Evolutionary conservation across 768 basidiomycete genomes (phyloP).

Genomic region (Daedalea quercina): DNA sequence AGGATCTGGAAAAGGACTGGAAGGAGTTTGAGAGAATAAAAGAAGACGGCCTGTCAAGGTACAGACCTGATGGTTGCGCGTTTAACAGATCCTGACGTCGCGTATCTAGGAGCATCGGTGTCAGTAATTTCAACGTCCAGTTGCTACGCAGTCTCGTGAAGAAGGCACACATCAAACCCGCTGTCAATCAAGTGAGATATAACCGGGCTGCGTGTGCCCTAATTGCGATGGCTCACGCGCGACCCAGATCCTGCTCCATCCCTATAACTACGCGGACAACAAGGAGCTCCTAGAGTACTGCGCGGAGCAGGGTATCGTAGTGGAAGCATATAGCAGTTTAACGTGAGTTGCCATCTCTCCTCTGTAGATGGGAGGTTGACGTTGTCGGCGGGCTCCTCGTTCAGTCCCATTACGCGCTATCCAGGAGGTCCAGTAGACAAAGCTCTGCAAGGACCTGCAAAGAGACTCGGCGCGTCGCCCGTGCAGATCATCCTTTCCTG

Average conservation of each 20-base stretch:
- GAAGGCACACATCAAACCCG: conserved; percentile 48
- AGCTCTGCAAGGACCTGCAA: conserved; percentile 44
- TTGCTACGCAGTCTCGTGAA: conserved; percentile 47
- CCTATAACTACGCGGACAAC: conserved; percentile 60
- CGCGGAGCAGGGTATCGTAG: conserved; percentile 50
- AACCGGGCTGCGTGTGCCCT: neutral
- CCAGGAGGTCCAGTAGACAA: conserved; percentile 63
- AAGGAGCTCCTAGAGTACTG: conserved; percentile 49
- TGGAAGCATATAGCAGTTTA: conserved; percentile 61
- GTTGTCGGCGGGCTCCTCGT: neutral
- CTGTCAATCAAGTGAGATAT: conserved; percentile 56
- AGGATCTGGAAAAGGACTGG: conserved; percentile 38
- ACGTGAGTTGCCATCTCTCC: conserved; percentile 31
- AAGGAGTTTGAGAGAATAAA: conserved; percentile 48
- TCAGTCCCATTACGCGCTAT: conserved; percentile 48
- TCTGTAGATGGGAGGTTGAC: neutral
- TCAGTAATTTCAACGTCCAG: conserved; percentile 57
- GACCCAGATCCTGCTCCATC: conserved; percentile 57
- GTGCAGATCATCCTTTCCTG: conserved; percentile 66
- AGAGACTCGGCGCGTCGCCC: conserved; percentile 45
- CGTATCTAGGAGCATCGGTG: conserved; percentile 54
- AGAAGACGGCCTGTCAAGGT: conserved; percentile 34
- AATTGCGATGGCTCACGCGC: neutral
- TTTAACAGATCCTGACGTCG: neutral
- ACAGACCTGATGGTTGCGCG: neutral